Percentiles rank a stretch among this genome's conserved stretches.
Evolutionary conservation across 352 stramenopile genomes (phyloP).

Genomic region (Phytopythium boreale): DNA sequence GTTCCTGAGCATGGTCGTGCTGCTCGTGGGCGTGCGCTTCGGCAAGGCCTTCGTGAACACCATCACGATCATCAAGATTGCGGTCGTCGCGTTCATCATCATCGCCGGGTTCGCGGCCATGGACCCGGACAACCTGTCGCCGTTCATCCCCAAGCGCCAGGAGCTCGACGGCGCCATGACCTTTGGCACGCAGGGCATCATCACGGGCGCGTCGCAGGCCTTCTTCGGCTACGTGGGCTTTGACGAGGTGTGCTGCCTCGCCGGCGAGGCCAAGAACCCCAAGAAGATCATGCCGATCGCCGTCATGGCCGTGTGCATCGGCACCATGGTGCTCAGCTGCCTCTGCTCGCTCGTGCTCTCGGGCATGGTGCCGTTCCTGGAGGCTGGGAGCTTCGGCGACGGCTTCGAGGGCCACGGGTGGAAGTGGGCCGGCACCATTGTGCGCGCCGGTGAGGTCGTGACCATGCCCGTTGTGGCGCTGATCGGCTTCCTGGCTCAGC

Average conservation of each 20-base stretch:
- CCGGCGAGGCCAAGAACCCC: constrained; percentile 71
- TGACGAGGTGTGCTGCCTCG: constrained; percentile 91
- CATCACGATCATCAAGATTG: constrained; percentile 71
- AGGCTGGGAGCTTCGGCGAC: constrained; percentile 30
- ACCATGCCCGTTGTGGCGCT: constrained; percentile 91
- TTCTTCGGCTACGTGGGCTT: constrained; percentile 95
- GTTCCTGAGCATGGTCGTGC: constrained; percentile 56
- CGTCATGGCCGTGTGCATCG: constrained; percentile 77
- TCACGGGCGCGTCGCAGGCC: constrained; percentile 82
- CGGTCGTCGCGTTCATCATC: constrained; percentile 89
- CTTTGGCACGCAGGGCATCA: constrained; percentile 62
- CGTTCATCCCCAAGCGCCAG: constrained; percentile 63
- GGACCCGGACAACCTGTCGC: constrained; percentile 75
- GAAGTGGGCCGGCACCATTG: constrained; percentile 25
- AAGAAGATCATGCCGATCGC: constrained; percentile 77
- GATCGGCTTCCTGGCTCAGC: constrained; percentile 87
- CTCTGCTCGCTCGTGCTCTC: constrained; percentile 70
- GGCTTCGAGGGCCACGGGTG: constrained; percentile 27
- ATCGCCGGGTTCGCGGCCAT: constrained; percentile 79
- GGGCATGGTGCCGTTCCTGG: constrained; percentile 50
- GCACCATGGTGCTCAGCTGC: constrained; percentile 60
- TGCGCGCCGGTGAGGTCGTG: constrained; percentile 35
- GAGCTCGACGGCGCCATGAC: constrained; percentile 18
- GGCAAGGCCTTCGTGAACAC: constrained; percentile 86
- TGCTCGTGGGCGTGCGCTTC: constrained; percentile 77